A percentile compares a stretch with the other conserved stretches of the same genome.
phyloP scores from a whole-genome alignment of 805 yeast genomes.

The Saturnispora bothae region DNA sequence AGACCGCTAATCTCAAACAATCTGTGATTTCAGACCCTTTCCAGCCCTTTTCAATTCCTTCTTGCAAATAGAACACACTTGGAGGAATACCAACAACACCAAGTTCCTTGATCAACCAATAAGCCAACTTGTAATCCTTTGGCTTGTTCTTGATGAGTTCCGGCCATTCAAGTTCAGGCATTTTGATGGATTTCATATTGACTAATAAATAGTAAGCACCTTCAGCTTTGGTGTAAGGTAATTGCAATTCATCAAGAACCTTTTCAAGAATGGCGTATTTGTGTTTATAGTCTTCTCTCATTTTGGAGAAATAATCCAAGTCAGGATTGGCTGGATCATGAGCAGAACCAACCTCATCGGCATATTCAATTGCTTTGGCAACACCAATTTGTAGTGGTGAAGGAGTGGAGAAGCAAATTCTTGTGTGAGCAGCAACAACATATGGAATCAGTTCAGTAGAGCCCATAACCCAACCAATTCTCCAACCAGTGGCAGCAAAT shows the following conservation, averaged over 20 bases:
- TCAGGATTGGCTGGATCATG: constrained; percentile 5
- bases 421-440: constrained; percentile 81
- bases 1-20: constrained; percentile 86
- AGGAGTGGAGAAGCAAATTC: constrained; percentile 87
- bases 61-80: constrained; percentile 74
- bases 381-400: constrained; percentile 90
- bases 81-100: constrained; percentile 98
- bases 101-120: constrained; percentile 84
- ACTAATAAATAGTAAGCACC: constrained; percentile 93
- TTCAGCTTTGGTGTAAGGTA: constrained; percentile 84
- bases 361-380: constrained; percentile 61
- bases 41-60: constrained; percentile 46
- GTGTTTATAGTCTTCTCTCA: constrained; percentile 54
- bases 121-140: constrained; percentile 78
- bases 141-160: constrained; percentile 57
- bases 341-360: constrained; percentile 33
- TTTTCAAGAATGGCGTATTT: constrained; percentile 67
- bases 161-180: constrained; percentile 60
- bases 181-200: constrained; percentile 69
- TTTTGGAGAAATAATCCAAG: constrained; percentile 52
- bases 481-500: constrained; percentile 99
- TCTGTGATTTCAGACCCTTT: constrained; percentile 25
- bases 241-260: constrained; percentile 75
- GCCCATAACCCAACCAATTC: constrained; percentile 94
- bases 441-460: constrained; percentile 71